Base-by-base conservation (phyloP, 441 rosid species). In the Raphanus hybrid region DNA sequence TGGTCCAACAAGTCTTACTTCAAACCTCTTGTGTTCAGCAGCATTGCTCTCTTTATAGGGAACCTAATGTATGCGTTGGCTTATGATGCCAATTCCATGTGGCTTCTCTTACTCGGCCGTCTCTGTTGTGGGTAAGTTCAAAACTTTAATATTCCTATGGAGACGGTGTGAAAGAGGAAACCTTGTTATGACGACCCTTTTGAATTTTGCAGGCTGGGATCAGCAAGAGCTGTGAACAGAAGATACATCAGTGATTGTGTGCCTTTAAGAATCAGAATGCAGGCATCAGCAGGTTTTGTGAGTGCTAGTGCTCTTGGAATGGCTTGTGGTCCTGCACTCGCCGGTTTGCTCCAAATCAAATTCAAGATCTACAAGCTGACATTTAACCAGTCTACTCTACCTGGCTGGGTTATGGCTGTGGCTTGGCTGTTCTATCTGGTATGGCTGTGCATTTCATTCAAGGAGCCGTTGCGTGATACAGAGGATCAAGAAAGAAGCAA, bases 281-380 rank as follows among this genome's bases (percentile, higher is more conserved):
- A 96, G 81, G 97, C 99, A 74, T 93, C 99, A 0, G 98, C 99
- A 0, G 99, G 93, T 73, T 96, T 96, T 85, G 99, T 96, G 71
- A 93, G 99, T 86, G 99, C 99, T 77, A 96, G 99, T 89, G 99
- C 99, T 78, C 94, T 96, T 29, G 98, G 99, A 77, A 93, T 96
- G 99, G 99, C 99, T 69, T 93, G 98, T 84, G 99, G 99, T 84
- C 98, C 99, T 65, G 98, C 98, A 43, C 91, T 96, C 60, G 99
- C 98, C 58, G 98, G 98, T 75, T 75, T 96, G 73, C 97, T 96
- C 65, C 99, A 93, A 80, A 78, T 80, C 9, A 82, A 90, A 59
- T 93, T 96, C 81, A 93, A 88, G 85, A 83, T 96, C 52, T 91
- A 84, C 85, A 88, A 86, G 78, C 43, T 96, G 0, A 91, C 98